Base-by-base conservation (phyloP, 2,329 filamentous ascomycete species). In the Berkeleyomyces basicola region DNA sequence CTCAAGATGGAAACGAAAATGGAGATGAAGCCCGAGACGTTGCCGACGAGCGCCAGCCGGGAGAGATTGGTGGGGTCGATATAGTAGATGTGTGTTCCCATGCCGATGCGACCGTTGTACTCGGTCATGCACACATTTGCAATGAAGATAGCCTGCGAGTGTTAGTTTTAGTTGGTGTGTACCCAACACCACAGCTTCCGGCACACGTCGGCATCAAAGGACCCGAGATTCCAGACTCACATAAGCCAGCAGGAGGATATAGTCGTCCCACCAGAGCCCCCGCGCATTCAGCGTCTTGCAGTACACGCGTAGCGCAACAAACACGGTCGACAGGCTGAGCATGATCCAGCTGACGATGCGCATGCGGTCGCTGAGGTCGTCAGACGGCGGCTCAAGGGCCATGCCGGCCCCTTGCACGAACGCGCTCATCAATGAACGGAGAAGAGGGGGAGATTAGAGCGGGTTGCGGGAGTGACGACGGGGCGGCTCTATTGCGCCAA, bases 201-300 rank as follows among this genome's bases (percentile, higher is more conserved):
- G 10, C 7, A 23, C 10, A 49, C n/a, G 4, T 23, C 31, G 14
- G 6, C 46, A 23, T 23, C 10, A 23, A 23, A 49, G 46, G 46
- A n/a, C 6, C 16, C 11, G 23, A 11, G 3, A 23, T 23, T 23
- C 23, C 2, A 23, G 23, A 70, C 71, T 61, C 65, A 70, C 69
- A 65, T 66, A 70, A 16, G 69, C 64, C 37, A 67, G 61, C 37
- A 70, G 61, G 7, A 70, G 62, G 2, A 70, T 61, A 14, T 67
- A 67, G 59, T 70, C 69, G 42, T 70, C 69, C 69, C 69, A 70
- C 69, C 69, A 70, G 6, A 70, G 59, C 0, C 68, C 66, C 2
- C 67, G 64, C 14, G 66, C 66, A 53, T 67, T 67, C 36, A 63
- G 61, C 33, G 65, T 66, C 62, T 69, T 69, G 65, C 68, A 69